These are phyloP conservation scores for Onygenales sp. DNA, from an alignment of 2,329 filamentous ascomycete genomes.

Conservation along the genomic window DNA sequence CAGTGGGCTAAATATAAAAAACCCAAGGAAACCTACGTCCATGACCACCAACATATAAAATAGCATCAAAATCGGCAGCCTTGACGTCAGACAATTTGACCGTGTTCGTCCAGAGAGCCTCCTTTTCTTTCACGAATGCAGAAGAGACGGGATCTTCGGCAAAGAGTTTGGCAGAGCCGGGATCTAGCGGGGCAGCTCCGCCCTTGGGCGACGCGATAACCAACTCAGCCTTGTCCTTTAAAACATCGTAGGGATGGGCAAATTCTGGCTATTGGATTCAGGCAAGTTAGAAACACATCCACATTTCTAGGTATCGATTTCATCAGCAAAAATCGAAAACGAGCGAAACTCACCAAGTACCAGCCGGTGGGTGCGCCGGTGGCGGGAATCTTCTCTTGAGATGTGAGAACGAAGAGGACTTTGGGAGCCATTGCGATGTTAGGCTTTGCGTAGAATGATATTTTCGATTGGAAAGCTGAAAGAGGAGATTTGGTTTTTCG, in stretches of 20 bases:
- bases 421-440: constrained; percentile 34
- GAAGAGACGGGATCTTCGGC: constrained; percentile 43
- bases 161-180: constrained; percentile 45
- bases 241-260: constrained; percentile 54
- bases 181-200: constrained; percentile 54
- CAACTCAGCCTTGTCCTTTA: constrained; percentile 45
- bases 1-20: neutral
- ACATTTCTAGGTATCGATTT: neutral
- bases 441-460: neutral
- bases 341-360: constrained; percentile 48
- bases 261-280: constrained; percentile 42
- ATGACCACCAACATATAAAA: constrained; percentile 52
- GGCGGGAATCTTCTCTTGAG: constrained; percentile 40
- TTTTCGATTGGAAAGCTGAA: neutral
- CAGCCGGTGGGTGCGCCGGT: constrained; percentile 52
- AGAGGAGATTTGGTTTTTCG: too few species aligned
- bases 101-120: constrained; percentile 55
- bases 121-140: constrained; percentile 48
- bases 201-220: constrained; percentile 54
- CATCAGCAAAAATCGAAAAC: neutral
- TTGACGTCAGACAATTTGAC: constrained; percentile 47
- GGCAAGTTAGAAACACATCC: neutral
- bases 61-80: constrained; percentile 53
- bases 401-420: constrained; percentile 63
- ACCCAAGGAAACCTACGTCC: constrained; percentile 37